These are phyloP conservation scores for Astrothelium subdiscretum DNA, from an alignment of 495 filamentous ascomycete species.

Conservation along the genomic window DNA sequence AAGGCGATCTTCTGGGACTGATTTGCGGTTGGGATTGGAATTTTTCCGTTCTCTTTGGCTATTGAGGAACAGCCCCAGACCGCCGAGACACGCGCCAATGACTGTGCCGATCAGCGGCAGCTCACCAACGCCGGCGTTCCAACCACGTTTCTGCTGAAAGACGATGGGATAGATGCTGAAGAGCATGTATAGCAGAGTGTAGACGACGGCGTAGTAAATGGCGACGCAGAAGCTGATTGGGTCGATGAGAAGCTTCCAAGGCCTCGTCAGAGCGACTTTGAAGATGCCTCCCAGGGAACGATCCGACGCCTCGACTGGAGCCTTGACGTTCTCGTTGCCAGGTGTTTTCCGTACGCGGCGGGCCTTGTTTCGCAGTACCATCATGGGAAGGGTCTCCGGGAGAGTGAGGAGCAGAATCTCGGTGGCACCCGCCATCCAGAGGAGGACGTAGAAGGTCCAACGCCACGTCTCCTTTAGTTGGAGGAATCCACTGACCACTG, in stretches of 20 bases:
- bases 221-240: slow-evolving; percentile 33
- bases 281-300: slow-evolving; percentile 34
- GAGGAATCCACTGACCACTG: slow-evolving; percentile 44
- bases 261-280: slow-evolving; percentile 40
- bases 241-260: slow-evolving; percentile 36
- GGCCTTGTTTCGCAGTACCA: slow-evolving; percentile 24
- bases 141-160: slow-evolving; percentile 42
- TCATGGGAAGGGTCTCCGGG: slow-evolving; percentile 29
- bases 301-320: slow-evolving; percentile 35
- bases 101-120: slow-evolving; percentile 42
- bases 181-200: slow-evolving; percentile 49
- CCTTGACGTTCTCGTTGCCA: slow-evolving; percentile 35
- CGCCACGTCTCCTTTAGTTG: slow-evolving; percentile 35
- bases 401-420: slow-evolving; percentile 35
- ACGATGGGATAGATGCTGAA: slow-evolving; percentile 45
- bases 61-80: slow-evolving; percentile 30
- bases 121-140: slow-evolving; percentile 38
- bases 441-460: slow-evolving; percentile 38
- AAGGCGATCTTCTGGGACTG: slow-evolving; percentile 20
- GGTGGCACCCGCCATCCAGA: slow-evolving; percentile 32
- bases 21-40: slow-evolving; percentile 25
- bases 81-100: slow-evolving; percentile 36
- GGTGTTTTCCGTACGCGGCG: slow-evolving; percentile 31
- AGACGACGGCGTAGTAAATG: slow-evolving; percentile 42
- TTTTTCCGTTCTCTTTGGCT: slow-evolving; percentile 35